Base-by-base conservation (phyloP, 2,329 filamentous ascomycete species). In the Simplicillium sp. region DNA sequence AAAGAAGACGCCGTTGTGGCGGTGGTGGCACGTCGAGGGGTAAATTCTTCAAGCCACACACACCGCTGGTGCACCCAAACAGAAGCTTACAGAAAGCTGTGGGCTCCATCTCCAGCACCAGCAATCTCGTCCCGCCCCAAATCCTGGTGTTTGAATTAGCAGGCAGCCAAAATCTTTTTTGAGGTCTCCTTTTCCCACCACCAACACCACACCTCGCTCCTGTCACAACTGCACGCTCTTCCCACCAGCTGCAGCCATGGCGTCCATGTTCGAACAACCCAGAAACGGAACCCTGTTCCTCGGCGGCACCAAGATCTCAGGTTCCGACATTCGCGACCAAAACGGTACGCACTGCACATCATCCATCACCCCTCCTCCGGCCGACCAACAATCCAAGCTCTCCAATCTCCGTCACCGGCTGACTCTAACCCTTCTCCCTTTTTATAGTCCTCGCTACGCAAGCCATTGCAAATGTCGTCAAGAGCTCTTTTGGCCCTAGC, bases 381-480 rank as follows among this genome's bases (percentile, higher is more conserved):
- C 16, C 38, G 32, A 29, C 38, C 18, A 36, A 34, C 34, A 9
- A 34, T 33, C 44, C 25, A 38, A 32, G n/a, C n/a, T n/a, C 20
- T 39, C n/a, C 16, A 44, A 7, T 7, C 18, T 7, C n/a, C 6
- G 13, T 20, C 34, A 33, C 36, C 34, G 34, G 31, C 51, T 57
- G 44, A 51, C 40, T 29, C 20, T 25, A 25, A 16, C 29, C 36
- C 36, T 38, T n/a, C 28, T 36, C 29, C 29, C 37, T 36, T 20
- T 20, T 15, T 15, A 13, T 57, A 89, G 92, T 97, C 37, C 79
- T 88, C 52, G 92, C 92, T 52, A 97, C 92, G 36, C 88, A 96
- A 64, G 88, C 90, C 44, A 97, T 98, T 58, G 84, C 92, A 56
- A 98, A 97, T 80, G 89, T 98, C 45, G 88, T 98, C 64, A 97